A percentile compares a stretch with the other conserved stretches of the same genome.
Evolutionary conservation across 164 flowering plant genomes (phyloP).

Genomic region (Vitis cinerea): DNA sequence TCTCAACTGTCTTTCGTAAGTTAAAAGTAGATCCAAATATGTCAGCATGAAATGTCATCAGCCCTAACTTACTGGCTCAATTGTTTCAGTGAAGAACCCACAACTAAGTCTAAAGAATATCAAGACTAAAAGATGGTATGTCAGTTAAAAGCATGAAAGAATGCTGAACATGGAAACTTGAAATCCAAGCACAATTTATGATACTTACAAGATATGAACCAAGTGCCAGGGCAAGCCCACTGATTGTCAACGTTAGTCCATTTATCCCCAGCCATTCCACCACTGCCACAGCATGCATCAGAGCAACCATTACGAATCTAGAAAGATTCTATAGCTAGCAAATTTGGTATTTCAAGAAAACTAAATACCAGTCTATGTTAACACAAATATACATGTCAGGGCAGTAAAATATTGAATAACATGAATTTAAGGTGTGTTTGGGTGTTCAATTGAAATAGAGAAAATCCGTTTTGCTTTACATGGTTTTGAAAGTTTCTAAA

Average conservation of each 20-base stretch:
- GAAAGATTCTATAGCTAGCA: not conserved
- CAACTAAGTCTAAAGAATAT: not conserved
- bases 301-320: not conserved
- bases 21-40: not conserved
- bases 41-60: not conserved
- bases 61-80: not conserved
- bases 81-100: not conserved
- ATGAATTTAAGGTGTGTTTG: too few relatives aligned
- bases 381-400: too few relatives aligned
- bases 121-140: too few relatives aligned
- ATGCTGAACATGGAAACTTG: too few relatives aligned
- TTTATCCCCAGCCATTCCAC: conserved; percentile 55
- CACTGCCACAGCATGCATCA: conserved; percentile 41
- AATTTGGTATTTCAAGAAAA: too few relatives aligned
- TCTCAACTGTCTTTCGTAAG: not conserved
- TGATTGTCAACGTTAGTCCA: conserved; percentile 33
- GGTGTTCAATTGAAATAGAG: too few relatives aligned
- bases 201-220: conserved; percentile 81
- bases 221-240: conserved; percentile 37
- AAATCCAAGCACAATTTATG: too few relatives aligned
- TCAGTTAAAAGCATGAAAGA: too few relatives aligned
- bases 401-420: too few relatives aligned
- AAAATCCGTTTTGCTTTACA: too few relatives aligned
- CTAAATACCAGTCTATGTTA: too few relatives aligned
- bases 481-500: too few relatives aligned